phyloP scores from a whole-genome alignment of 306 rosid genomes.

The Acacia confusa region DNA sequence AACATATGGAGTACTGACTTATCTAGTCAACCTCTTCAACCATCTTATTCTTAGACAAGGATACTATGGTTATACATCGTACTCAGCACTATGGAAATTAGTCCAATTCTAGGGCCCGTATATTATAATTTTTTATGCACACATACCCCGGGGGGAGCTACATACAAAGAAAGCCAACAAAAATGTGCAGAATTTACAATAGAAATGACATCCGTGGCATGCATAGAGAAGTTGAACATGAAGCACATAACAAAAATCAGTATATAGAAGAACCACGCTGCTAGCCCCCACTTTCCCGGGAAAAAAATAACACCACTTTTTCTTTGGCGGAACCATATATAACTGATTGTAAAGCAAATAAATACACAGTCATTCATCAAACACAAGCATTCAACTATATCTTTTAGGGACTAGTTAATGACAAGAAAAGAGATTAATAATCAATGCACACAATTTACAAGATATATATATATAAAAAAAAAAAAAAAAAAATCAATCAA shows the following conservation, averaged over 20 bases:
- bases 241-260: constrained; percentile 10
- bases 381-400: constrained; percentile 7
- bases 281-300: background rate
- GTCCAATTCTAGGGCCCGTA: background rate
- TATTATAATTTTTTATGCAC: background rate
- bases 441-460: background rate
- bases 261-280: background rate
- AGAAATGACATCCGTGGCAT: constrained; percentile 15
- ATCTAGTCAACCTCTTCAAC: background rate
- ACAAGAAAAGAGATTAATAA: constrained; percentile 14
- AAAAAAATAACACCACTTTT: background rate
- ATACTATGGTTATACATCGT: background rate
- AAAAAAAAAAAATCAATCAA: constrained; percentile 2
- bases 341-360: background rate
- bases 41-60: background rate
- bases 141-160: background rate
- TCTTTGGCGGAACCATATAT: background rate
- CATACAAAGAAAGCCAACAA: background rate
- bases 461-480: background rate
- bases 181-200: background rate
- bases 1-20: background rate
- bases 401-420: constrained; percentile 3
- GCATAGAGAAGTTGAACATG: constrained; percentile 15
- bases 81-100: background rate
- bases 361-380: constrained; percentile 27